Percentiles rank a stretch among this genome's conserved stretches.
Conservation (phyloP, 2,329 filamentous ascomycete genomes). For the Cytospora mali region DNA sequence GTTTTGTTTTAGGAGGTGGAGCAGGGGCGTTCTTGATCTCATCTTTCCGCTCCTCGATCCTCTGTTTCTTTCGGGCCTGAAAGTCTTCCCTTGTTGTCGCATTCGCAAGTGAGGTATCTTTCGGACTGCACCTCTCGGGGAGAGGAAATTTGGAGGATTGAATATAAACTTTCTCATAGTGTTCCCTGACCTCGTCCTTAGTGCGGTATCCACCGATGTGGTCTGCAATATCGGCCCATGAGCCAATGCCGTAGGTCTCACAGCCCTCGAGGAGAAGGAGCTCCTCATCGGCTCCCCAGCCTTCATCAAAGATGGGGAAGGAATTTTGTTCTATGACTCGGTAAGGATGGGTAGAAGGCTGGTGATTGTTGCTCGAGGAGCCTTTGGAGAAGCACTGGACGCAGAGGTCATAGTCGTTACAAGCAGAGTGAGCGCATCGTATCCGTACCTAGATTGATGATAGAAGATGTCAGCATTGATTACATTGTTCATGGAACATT, state of each 20-base stretch:
- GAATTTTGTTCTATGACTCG: slow-evolving; percentile 98
- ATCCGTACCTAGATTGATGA: slow-evolving; percentile 74
- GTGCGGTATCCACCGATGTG: slow-evolving; percentile 94
- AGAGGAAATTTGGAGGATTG: slow-evolving; percentile 83
- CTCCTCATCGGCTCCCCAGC: slow-evolving; percentile 98
- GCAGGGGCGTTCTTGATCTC: slow-evolving; percentile 81
- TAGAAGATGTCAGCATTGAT: slow-evolving; percentile 3
- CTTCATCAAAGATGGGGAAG: slow-evolving; percentile 90
- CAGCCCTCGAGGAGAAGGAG: slow-evolving; percentile 90
- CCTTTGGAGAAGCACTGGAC: slow-evolving; percentile 91
- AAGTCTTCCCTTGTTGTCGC: slow-evolving; percentile 89
- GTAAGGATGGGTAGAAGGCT: slow-evolving; percentile 83
- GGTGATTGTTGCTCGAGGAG: slow-evolving; percentile 78
- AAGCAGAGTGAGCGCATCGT: slow-evolving; percentile 79
- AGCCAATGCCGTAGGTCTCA: slow-evolving; percentile 93
- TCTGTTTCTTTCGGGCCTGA: slow-evolving; percentile 85
- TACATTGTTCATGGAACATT: slow-evolving; percentile 13
- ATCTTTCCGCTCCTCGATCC: slow-evolving; percentile 91
- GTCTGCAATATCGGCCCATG: slow-evolving; percentile 97
- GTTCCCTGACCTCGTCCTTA: slow-evolving; percentile 94
- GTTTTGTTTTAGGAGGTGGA: slow-evolving; percentile 89
- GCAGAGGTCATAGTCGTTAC: slow-evolving; percentile 94
- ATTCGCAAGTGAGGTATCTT: slow-evolving; percentile 77
- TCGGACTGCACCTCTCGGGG: slow-evolving; percentile 80
- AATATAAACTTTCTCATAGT: slow-evolving; percentile 88